These are phyloP conservation scores for Lactifluus volemus DNA, from an alignment of 768 basidiomycete species.

Conservation along the genomic window DNA sequence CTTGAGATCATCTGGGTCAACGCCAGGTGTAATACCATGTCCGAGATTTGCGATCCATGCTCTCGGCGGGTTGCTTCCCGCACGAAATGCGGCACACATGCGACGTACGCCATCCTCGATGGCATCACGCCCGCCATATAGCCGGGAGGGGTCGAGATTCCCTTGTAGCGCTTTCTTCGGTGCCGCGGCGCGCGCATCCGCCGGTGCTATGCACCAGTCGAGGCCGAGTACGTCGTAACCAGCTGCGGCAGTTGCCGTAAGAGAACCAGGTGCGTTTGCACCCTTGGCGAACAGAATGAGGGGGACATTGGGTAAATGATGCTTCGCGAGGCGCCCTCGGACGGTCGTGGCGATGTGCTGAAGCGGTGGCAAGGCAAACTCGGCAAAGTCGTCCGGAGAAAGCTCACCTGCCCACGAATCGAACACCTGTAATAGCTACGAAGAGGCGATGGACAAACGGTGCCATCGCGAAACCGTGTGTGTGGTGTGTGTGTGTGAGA, in stretches of 20 bases:
- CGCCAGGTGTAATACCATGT: slow-evolving; percentile 93
- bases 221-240: slow-evolving; percentile 88
- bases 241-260: slow-evolving; percentile 42
- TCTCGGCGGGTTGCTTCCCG: slow-evolving; percentile 38
- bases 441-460: neutral
- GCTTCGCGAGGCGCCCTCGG: slow-evolving; percentile 43
- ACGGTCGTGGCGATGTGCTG: slow-evolving; percentile 65
- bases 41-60: slow-evolving; percentile 98
- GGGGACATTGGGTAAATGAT: slow-evolving; percentile 52
- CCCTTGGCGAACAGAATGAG: slow-evolving; percentile 96
- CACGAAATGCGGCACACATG: slow-evolving; percentile 65
- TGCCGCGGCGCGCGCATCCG: slow-evolving; percentile 54
- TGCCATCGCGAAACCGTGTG: neutral
- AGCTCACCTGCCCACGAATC: slow-evolving; percentile 96
- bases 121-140: slow-evolving; percentile 80
- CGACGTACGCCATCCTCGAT: slow-evolving; percentile 82
- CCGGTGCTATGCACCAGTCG: slow-evolving; percentile 85
- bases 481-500: neutral
- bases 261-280: slow-evolving; percentile 61
- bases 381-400: slow-evolving; percentile 75
- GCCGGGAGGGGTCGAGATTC: slow-evolving; percentile 82
- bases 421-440: slow-evolving; percentile 88
- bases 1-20: slow-evolving; percentile 85
- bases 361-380: slow-evolving; percentile 78
- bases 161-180: slow-evolving; percentile 75